Percentiles rank a stretch among this genome's conserved stretches.
These are phyloP conservation scores for Cyclotella baltica DNA, from an alignment of 108 stramenopile species.

Conservation along the genomic window DNA sequence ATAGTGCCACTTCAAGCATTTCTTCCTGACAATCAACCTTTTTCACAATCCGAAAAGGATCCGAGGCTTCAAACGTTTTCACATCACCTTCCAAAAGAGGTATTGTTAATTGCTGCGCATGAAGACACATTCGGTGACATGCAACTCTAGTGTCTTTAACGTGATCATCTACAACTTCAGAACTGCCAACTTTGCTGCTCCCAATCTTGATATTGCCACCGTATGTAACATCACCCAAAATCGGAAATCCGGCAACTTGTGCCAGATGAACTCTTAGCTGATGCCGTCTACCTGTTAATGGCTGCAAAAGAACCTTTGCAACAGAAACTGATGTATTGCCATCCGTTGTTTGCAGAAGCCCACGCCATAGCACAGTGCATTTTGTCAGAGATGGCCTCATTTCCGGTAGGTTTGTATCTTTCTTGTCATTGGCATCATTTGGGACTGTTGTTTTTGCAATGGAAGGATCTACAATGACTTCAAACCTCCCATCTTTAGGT, in stretches of 20 bases:
- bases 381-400: constrained; percentile 77
- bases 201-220: constrained; percentile 22
- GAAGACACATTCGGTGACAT: constrained; percentile 83
- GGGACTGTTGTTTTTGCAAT: constrained; percentile 6
- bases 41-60: constrained; percentile 54
- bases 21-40: background rate
- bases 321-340: constrained; percentile 39
- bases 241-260: constrained; percentile 81
- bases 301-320: constrained; percentile 81
- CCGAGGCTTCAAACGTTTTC: constrained; percentile 54
- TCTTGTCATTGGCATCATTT: background rate
- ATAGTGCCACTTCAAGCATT: constrained; percentile 4
- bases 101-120: constrained; percentile 66
- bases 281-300: constrained; percentile 92
- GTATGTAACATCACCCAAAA: constrained; percentile 93
- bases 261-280: constrained; percentile 92
- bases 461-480: constrained; percentile 46
- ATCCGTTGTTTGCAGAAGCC: constrained; percentile 14
- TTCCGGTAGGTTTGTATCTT: constrained; percentile 29
- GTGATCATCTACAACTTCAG: constrained; percentile 4
- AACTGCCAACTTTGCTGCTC: background rate
- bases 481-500: constrained; percentile 47
- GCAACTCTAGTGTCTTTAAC: constrained; percentile 12
- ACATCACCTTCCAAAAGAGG: constrained; percentile 42
- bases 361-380: constrained; percentile 68